Base-by-base conservation (phyloP, 2,329 filamentous ascomycete species). In the Paraphoma sp. region DNA sequence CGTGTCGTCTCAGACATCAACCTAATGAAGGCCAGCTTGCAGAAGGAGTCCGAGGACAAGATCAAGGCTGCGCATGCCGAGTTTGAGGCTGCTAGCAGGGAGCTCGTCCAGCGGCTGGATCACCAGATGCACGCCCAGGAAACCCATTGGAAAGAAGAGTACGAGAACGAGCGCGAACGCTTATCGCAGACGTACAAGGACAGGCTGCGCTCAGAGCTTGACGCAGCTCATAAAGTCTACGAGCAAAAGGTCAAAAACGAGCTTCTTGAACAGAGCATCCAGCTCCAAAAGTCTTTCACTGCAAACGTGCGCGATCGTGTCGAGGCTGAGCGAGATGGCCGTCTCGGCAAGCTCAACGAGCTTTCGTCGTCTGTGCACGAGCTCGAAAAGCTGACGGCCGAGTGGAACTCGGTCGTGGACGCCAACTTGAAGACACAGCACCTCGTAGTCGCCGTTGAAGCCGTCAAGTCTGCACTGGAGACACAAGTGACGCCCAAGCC, bases 371-470 rank as follows among this genome's bases (percentile, higher is more conserved):
- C 89, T 11, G 91, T 99, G 16, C 83, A 84, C 40, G 91, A 96
- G 68, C 87, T 99, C 11, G 93, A 97, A 80, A 88, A 89, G 77
- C 86, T 99, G 52, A 96, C 93, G 1, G 86, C 87, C 1, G 89
- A 92, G 64, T 98, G 93, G 93, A 96, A 94, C 78, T 87, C 88
- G 41, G 92, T 98, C 38, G 87, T 99, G 18, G 93, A 98, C 74
- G 84, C 86, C 57, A 98, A 95, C 79, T 86, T 98, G 61, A 90
- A 91, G 78, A 97, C 95, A 0, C 95, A 99, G 79, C 93, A 98
- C 80, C 88, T 99, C 29, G 92, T 97, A 73, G 92, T 99, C 36
- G 95, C 95, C 17, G 90, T 98, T 30, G 95, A 99, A 75, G 92
- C 94, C 40, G 93, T 98, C 49, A 90, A 92, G 64, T 88, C 91